phyloP scores from a whole-genome alignment of 805 yeast genomes.

The Metschnikowia dekortorum region DNA sequence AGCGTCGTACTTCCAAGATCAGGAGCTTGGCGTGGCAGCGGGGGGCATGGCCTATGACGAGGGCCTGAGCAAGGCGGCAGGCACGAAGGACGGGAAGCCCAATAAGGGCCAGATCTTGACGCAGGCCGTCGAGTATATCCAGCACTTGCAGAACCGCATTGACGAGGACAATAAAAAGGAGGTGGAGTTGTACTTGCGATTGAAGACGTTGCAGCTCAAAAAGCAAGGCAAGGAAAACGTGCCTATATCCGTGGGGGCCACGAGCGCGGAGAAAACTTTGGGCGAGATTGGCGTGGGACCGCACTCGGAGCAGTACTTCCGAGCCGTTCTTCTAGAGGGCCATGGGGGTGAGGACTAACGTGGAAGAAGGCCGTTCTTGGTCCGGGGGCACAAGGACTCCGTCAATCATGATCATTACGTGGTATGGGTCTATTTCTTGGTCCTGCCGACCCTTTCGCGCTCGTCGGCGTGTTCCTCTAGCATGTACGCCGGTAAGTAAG shows the following conservation, averaged over 20 bases:
- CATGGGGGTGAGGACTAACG: background rate
- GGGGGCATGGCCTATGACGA: slow-evolving; percentile 3
- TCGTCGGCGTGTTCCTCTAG: slow-evolving; percentile 61
- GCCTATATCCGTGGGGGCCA: slow-evolving; percentile 43
- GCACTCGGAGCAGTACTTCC: slow-evolving; percentile 42
- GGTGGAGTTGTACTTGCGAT: slow-evolving; percentile 61
- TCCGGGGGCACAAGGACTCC: background rate
- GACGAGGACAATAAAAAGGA: slow-evolving; percentile 78
- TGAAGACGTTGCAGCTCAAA: slow-evolving; percentile 51
- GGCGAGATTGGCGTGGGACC: slow-evolving; percentile 84
- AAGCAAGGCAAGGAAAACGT: slow-evolving; percentile 36
- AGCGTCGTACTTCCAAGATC: slow-evolving; percentile 27
- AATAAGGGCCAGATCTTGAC: slow-evolving; percentile 79
- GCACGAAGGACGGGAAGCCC: slow-evolving; percentile 81
- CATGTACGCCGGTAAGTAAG: slow-evolving; percentile 51
- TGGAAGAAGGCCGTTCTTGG: background rate
- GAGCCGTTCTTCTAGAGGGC: slow-evolving; percentile 11
- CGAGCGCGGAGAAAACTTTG: slow-evolving; percentile 76
- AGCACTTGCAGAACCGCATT: slow-evolving; percentile 61
- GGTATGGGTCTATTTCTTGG: slow-evolving; percentile 1
- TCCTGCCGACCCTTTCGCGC: slow-evolving; percentile 43
- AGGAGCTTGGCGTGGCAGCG: slow-evolving; percentile 9
- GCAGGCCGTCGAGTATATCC: slow-evolving; percentile 70
- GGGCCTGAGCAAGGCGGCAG: slow-evolving; percentile 24
- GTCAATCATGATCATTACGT: background rate